These are phyloP conservation scores for Massariosphaeria phaeospora DNA, from an alignment of 495 filamentous ascomycete species.

Conservation along the genomic window DNA sequence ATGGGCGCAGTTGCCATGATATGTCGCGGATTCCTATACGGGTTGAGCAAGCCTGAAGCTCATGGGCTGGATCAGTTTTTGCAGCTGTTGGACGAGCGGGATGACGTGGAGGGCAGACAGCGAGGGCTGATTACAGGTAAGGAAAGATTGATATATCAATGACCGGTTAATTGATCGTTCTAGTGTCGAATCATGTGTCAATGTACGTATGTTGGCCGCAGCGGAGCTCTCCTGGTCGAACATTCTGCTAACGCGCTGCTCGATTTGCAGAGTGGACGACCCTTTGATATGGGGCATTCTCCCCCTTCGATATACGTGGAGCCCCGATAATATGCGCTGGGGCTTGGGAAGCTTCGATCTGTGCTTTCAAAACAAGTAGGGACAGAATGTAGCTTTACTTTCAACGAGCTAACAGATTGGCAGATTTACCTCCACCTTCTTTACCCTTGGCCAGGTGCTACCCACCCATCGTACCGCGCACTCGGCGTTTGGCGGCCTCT, in stretches of 20 bases:
- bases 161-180: too few relatives aligned
- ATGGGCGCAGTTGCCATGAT: conserved; percentile 38
- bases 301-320: conserved; percentile 62
- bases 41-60: conserved; percentile 48
- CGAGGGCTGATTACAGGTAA: conserved; percentile 83
- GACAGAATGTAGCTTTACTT: too few relatives aligned
- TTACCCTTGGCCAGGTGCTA: conserved; percentile 78
- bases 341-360: conserved; percentile 87
- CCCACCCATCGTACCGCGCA: conserved; percentile 78
- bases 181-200: conserved; percentile 92
- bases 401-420: too few relatives aligned
- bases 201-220: conserved; percentile 65
- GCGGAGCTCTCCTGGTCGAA: background rate
- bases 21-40: conserved; percentile 39
- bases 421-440: conserved; percentile 62
- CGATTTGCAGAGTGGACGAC: conserved; percentile 71
- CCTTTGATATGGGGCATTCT: conserved; percentile 87
- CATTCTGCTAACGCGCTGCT: background rate
- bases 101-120: conserved; percentile 61
- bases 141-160: too few relatives aligned
- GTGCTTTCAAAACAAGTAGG: conserved; percentile 68
- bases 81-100: conserved; percentile 66
- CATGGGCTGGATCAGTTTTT: conserved; percentile 71
- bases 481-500: conserved; percentile 69
- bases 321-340: conserved; percentile 75